Percentiles rank a stretch among this genome's conserved stretches.
phyloP scores from a whole-genome alignment of 139 green algal genomes.

The Auxenochlorella pyrenoidosa region DNA sequence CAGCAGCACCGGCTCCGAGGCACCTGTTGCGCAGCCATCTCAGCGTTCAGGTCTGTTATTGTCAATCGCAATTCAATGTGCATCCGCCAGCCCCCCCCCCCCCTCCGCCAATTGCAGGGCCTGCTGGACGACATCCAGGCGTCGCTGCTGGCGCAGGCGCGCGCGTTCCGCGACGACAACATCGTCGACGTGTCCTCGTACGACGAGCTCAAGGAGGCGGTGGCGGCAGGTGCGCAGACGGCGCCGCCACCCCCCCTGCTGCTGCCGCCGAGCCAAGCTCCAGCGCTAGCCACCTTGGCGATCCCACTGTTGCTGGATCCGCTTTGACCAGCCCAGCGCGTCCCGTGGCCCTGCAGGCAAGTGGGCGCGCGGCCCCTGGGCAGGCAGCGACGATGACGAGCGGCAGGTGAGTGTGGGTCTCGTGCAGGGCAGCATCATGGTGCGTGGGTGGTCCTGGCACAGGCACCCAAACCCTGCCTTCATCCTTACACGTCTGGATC shows the following conservation, averaged over 20 bases:
- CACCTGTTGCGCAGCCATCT: too few species aligned
- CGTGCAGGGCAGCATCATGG: too few species aligned
- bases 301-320: background rate
- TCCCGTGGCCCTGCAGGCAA: conserved; percentile 67
- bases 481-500: too few species aligned
- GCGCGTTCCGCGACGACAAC: conserved; percentile 91
- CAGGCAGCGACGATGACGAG: conserved; percentile 88
- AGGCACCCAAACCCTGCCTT: too few species aligned
- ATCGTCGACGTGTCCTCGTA: conserved; percentile 95
- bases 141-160: conserved; percentile 75
- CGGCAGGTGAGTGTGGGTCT: background rate
- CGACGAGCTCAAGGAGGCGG: conserved; percentile 89
- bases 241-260: background rate
- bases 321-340: background rate
- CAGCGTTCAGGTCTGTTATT: too few species aligned
- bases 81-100: too few species aligned
- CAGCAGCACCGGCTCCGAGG: too few species aligned
- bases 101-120: too few species aligned
- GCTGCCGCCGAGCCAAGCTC: too few species aligned
- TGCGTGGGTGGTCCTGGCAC: too few species aligned
- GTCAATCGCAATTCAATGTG: too few species aligned
- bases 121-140: conserved; percentile 73
- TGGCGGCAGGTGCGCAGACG: conserved; percentile 67
- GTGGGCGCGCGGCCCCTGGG: conserved; percentile 94
- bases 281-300: too few species aligned